phyloP scores from a whole-genome alignment of 495 filamentous ascomycete species.

The Durotheca rogersii region DNA sequence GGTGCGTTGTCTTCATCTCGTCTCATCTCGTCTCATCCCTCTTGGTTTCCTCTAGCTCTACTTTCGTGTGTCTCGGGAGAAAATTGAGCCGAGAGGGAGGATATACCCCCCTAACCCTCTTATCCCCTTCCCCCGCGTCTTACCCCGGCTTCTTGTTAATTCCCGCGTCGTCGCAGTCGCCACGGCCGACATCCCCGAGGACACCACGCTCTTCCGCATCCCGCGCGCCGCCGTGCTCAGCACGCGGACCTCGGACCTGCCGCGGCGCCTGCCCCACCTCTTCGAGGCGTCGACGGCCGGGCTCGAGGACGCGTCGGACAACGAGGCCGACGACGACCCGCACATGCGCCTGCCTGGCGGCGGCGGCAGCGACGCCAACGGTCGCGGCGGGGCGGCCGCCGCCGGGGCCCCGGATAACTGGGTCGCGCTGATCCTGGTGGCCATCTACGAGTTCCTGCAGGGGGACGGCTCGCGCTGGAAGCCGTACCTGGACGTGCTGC shows the following conservation, averaged over 20 bases:
- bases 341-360: background rate
- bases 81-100: too few relatives aligned
- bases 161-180: slow-evolving; percentile 37
- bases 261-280: slow-evolving; percentile 37
- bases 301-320: slow-evolving; percentile 27
- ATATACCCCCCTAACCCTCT: background rate
- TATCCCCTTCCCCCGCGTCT: too few relatives aligned
- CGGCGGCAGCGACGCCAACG: slow-evolving; percentile 12
- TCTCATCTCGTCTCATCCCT: background rate
- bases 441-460: slow-evolving; percentile 73
- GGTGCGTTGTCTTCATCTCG: slow-evolving; percentile 30
- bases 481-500: slow-evolving; percentile 80
- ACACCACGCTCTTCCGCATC: slow-evolving; percentile 51
- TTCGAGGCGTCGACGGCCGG: slow-evolving; percentile 39
- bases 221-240: slow-evolving; percentile 47
- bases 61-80: background rate
- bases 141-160: slow-evolving; percentile 11
- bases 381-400: slow-evolving; percentile 9
- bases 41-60: background rate
- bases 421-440: slow-evolving; percentile 66
- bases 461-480: slow-evolving; percentile 68
- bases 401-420: slow-evolving; percentile 43
- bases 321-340: slow-evolving; percentile 37
- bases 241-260: slow-evolving; percentile 43
- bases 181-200: slow-evolving; percentile 44